phyloP scores from a whole-genome alignment of 805 yeast genomes.

The Nakazawaea pomicola region DNA sequence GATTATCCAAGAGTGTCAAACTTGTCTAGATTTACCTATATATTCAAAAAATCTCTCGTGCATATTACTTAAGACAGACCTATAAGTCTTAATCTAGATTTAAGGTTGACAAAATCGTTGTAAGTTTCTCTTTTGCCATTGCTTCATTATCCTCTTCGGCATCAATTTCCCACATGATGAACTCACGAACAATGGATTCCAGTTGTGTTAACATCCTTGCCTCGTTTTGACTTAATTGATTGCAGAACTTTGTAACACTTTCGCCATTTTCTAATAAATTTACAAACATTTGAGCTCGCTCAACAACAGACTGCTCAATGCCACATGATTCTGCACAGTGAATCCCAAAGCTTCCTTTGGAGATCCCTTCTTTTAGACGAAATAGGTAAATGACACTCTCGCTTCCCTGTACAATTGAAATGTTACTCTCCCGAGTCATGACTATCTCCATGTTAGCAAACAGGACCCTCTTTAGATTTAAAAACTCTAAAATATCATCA shows the following conservation, averaged over 20 bases:
- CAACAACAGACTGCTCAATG: constrained; percentile 23
- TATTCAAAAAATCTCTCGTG: no score
- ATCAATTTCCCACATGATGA: constrained; percentile 25
- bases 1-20: constrained; percentile 81
- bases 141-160: constrained; percentile 14
- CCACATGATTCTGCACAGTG: constrained; percentile 38
- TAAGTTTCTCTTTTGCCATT: constrained; percentile 13
- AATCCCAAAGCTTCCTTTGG: constrained; percentile 31
- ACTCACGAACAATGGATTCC: constrained; percentile 16
- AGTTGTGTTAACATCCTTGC: constrained; percentile 12
- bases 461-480: constrained; percentile 16
- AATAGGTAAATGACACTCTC: constrained; percentile 29
- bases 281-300: constrained; percentile 27
- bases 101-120: neutral
- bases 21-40: constrained; percentile 33
- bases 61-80: no score
- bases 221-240: constrained; percentile 17
- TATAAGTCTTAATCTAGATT: no score
- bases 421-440: constrained; percentile 11
- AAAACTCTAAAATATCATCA: constrained; percentile 17
- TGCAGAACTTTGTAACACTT: constrained; percentile 18
- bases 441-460: constrained; percentile 32
- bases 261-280: constrained; percentile 15
- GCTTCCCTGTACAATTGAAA: constrained; percentile 2
- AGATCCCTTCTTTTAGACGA: constrained; percentile 25